phyloP scores from a whole-genome alignment of 257 asterid genomes.

The Cinchona pubescens region DNA sequence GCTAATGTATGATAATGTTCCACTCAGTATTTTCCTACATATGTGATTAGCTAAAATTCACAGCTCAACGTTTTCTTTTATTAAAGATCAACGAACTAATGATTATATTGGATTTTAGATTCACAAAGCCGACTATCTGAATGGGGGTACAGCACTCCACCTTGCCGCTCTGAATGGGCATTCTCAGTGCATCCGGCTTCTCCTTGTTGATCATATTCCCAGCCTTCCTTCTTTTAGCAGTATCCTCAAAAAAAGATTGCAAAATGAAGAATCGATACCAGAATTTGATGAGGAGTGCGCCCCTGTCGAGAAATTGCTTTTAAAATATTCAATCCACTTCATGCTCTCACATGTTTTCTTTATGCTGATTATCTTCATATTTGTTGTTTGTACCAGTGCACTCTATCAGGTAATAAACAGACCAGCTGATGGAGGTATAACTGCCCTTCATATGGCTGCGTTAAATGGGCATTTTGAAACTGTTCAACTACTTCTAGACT shows the following conservation, averaged over 20 bases:
- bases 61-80: neutral
- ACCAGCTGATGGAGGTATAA: slow-evolving; percentile 89
- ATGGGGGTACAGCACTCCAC: slow-evolving; percentile 90
- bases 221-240: slow-evolving; percentile 63
- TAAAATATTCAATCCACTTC: slow-evolving; percentile 3
- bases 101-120: slow-evolving; percentile 42
- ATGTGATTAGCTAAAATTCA: slow-evolving; percentile 3
- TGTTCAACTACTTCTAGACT: slow-evolving; percentile 70
- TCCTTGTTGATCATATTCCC: slow-evolving; percentile 80
- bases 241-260: slow-evolving; percentile 41
- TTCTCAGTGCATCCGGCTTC: slow-evolving; percentile 69
- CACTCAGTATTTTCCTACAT: slow-evolving; percentile 14
- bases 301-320: slow-evolving; percentile 5
- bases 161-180: slow-evolving; percentile 89
- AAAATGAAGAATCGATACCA: slow-evolving; percentile 36
- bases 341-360: too few relatives aligned
- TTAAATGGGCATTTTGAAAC: slow-evolving; percentile 76
- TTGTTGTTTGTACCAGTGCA: slow-evolving; percentile 38
- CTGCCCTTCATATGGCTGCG: slow-evolving; percentile 92
- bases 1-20: slow-evolving; percentile 61
- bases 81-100: slow-evolving; percentile 14
- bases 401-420: slow-evolving; percentile 59
- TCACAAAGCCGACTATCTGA: slow-evolving; percentile 77
- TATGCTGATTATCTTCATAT: slow-evolving; percentile 10
- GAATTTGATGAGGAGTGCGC: slow-evolving; percentile 60